Evolutionary conservation across 768 basidiomycete genomes (phyloP).

Genomic region (Leucocoprinus sp.): DNA sequence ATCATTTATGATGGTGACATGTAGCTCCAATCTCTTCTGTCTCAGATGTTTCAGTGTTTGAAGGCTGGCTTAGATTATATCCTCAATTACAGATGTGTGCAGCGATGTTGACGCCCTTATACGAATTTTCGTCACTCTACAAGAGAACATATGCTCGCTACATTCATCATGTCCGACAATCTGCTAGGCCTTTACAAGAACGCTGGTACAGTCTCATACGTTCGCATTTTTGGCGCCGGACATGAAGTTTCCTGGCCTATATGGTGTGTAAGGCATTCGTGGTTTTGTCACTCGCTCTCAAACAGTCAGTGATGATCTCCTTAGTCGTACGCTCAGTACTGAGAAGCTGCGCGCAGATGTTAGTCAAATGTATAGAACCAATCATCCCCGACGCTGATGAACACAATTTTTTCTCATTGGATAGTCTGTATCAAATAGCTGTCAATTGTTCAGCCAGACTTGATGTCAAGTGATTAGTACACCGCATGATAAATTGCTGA

Average conservation of each 20-base stretch:
- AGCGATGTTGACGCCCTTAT: conserved; percentile 42
- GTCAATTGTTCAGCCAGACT: too few relatives aligned
- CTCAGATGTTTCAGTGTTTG: not conserved
- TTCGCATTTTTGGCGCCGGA: conserved; percentile 41
- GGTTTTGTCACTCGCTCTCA: not conserved
- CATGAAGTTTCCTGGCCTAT: conserved; percentile 43
- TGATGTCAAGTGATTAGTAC: too few relatives aligned
- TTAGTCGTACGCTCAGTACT: conserved; percentile 24
- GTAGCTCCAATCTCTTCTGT: conserved; percentile 11
- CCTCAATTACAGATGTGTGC: conserved; percentile 46
- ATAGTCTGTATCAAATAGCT: too few relatives aligned
- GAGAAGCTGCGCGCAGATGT: conserved; percentile 39
- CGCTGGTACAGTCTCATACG: conserved; percentile 47
- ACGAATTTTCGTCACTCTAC: conserved; percentile 38
- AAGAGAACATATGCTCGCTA: conserved; percentile 33
- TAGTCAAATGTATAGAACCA: conserved; percentile 21
- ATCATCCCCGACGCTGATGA: conserved; percentile 7
- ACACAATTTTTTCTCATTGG: too few relatives aligned
- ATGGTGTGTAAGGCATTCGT: conserved; percentile 18
- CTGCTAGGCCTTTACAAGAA: conserved; percentile 50
- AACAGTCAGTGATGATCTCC: too few relatives aligned
- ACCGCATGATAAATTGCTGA: too few relatives aligned
- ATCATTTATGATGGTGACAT: conserved; percentile 52
- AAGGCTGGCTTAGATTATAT: conserved; percentile 34
- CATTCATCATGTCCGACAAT: conserved; percentile 42